Evolutionary conservation across 805 yeast species (phyloP), one percentile per base, ranked within the genome.

Genomic region (Saturnispora saitoi): DNA sequence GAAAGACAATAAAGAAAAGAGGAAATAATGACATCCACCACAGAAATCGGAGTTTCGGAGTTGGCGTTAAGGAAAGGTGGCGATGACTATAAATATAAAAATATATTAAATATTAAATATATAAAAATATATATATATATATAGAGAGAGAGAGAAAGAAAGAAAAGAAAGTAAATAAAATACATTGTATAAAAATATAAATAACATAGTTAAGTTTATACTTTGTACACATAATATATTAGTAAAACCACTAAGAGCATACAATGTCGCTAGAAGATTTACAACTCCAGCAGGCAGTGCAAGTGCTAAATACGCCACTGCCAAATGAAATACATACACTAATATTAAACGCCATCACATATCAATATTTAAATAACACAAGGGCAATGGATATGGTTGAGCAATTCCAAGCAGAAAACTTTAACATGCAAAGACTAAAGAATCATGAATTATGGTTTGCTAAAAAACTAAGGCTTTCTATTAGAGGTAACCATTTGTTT

Each of bases 371-470:
- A 15, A 6, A 14, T 11, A 28, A 10, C 10, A 46, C 32, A 15
- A 39, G 44, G 15, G 48, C 48, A 9, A 39, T 41, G 20, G 48
- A 46, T 12, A 24, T 46, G 43, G 31, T 45, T 1, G 29, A 38
- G 14, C 20, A n/a, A n/a, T 45, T 45, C 31, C 22, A 29, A 15
- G 8, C 10, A 6, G 22, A 24, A 8, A 24, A 17, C 9, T 20
- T n/a, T n/a, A 9, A 11, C 14, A 7, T 20, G 40, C 22, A 32
- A 5, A 15, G 32, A 9, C 24, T 45, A 8, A 8, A 24, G 9
- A 10, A n/a, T 17, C 48, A 46, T 28, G n/a, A 24, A 10, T 12
- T 39, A 10, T 46, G 48, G 48, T 39, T 39, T 19, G 12, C 32
- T 12, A 24, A 29, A 4, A 39, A 40, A 12, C 28, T 46, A 8